A percentile compares a stretch with the other conserved stretches of the same genome.
phyloP scores from a whole-genome alignment of 176 grass and related monocot genomes.

The Hordeum vulgare region DNA sequence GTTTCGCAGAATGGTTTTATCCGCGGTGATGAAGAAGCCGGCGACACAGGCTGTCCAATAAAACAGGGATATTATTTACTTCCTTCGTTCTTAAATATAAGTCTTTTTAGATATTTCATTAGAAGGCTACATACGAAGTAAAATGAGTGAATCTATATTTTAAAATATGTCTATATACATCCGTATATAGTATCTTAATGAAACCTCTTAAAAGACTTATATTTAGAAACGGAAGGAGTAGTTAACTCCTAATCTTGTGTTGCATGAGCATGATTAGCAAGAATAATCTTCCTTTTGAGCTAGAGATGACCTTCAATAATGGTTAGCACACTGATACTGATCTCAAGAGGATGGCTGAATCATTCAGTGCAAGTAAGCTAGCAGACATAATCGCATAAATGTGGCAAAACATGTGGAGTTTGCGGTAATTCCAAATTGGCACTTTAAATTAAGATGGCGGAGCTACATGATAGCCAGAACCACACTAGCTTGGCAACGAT shows the following conservation, averaged over 20 bases:
- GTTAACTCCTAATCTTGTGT: background rate
- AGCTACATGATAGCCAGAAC: background rate
- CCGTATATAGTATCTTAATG: too few species aligned
- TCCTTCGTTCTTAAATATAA: too few species aligned
- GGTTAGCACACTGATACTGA: background rate
- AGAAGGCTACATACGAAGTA: too few species aligned
- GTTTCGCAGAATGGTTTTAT: slow-evolving; percentile 56
- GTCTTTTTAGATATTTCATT: too few species aligned
- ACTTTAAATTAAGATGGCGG: background rate
- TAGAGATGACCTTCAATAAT: background rate
- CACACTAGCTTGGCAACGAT: background rate
- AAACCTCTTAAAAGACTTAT: too few species aligned
- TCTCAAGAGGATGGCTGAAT: background rate
- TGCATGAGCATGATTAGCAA: background rate
- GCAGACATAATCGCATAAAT: slow-evolving; percentile 11
- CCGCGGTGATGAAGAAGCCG: slow-evolving; percentile 91
- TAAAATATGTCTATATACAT: too few species aligned
- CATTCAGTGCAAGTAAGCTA: background rate
- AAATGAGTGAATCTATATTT: too few species aligned
- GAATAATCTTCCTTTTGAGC: background rate
- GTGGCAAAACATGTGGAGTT: background rate
- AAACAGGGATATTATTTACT: background rate
- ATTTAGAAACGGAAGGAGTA: too few species aligned
- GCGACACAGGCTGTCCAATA: slow-evolving; percentile 57
- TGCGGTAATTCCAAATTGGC: background rate